These are phyloP conservation scores for Alternaria dauci DNA, from an alignment of 2,329 filamentous ascomycete genomes.

Conservation along the genomic window DNA sequence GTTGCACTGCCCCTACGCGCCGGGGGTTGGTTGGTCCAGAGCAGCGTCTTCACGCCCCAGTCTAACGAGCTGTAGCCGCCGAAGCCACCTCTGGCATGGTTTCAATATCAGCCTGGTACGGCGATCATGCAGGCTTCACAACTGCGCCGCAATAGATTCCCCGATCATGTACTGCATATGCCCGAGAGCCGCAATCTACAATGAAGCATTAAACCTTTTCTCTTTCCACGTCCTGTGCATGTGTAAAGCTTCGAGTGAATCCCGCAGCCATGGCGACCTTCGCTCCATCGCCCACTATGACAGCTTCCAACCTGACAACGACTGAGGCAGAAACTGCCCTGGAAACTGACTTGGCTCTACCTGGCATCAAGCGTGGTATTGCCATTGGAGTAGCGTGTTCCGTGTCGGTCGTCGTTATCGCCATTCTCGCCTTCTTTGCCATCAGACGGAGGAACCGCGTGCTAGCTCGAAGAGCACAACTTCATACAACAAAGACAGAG, in stretches of 20 bases:
- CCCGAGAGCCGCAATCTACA: constrained; percentile 8
- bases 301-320: neutral
- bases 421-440: constrained; percentile 31
- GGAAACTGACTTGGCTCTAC: constrained; percentile 23
- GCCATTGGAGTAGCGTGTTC: constrained; percentile 39
- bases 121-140: constrained; percentile 2
- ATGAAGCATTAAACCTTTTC: constrained; percentile 1
- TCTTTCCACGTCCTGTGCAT: neutral
- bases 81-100: constrained; percentile 11
- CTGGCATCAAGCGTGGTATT: constrained; percentile 42
- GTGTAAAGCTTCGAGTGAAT: constrained; percentile 1
- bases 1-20: constrained; percentile 10
- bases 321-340: constrained; percentile 5
- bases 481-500: constrained; percentile 8
- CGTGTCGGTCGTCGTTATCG: constrained; percentile 33
- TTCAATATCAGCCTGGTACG: constrained; percentile 6
- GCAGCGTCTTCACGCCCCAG: constrained; percentile 3
- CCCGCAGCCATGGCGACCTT: constrained; percentile 12
- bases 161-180: constrained; percentile 8
- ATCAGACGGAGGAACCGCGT: constrained; percentile 30
- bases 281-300: constrained; percentile 5
- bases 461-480: constrained; percentile 2
- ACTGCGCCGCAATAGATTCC: constrained; percentile 19
- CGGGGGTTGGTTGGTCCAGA: constrained; percentile 14
- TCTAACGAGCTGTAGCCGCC: constrained; percentile 13